Base-by-base conservation (phyloP, 768 basidiomycete species). In the Sporobolomyces phaffii region DNA sequence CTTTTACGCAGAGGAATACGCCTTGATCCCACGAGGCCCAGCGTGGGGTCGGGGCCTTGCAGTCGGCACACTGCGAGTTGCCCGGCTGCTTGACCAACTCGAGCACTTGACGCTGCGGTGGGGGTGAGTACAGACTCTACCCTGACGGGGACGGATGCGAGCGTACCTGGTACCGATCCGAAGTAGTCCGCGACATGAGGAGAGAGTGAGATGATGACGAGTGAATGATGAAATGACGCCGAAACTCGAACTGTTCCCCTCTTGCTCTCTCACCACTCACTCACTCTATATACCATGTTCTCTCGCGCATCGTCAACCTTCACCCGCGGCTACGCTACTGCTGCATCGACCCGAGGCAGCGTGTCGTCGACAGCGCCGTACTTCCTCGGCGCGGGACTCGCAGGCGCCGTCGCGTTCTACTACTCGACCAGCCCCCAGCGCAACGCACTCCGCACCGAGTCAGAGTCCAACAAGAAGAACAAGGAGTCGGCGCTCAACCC, bases 31-130 rank as follows among this genome's bases (percentile, higher is more conserved):
- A 81, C 3, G 87, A 88, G 8, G 90, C 88, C 93, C 93, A 97
- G 78, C 90, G 29, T n/a, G 69, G 70, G 73, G 84, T 83, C 62
- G 86, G 82, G n/a, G 87, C 79, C 78, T 88, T 90, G 77, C 93
- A 97, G 78, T 97, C 93, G 9, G 93, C 92, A 76, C 93, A 97
- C 17, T 83, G 77, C 76, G 91, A 92, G 75, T 96, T 96, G 62
- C 91, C 91, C 41, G 90, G 88, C 66, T 84, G 80, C 38, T 80
- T 76, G 11, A 82, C 83, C 36, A 92, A 81, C 66, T 91, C 89
- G 26, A 87, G 77, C 15, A 96, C 80, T 18, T 79, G 77, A 24
- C 84, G 83, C 65, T 86, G 85, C 22, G 33, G 61, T 11, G 31
- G 31, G 45, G 31, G 17, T 11, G n/a, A 56, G 49, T 7, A 22